These are phyloP conservation scores for Salvia hispanica DNA, from an alignment of 257 asterid genomes.

Conservation along the genomic window DNA sequence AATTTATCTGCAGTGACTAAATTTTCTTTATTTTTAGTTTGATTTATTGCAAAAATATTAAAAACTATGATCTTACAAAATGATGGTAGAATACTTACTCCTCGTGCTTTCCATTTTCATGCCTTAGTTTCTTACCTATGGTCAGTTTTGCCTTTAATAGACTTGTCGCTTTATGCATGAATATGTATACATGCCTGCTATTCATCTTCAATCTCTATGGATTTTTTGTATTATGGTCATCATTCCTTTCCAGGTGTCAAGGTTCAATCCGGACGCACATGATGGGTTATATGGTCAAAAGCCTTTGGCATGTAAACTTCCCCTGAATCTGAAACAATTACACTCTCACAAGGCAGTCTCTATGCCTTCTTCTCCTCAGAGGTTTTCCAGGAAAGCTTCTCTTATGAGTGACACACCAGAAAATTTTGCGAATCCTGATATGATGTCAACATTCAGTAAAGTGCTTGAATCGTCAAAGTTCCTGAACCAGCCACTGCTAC, in stretches of 20 bases:
- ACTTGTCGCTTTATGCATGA: conserved; percentile 35
- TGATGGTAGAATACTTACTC: conserved; percentile 9
- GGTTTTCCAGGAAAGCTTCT: conserved; percentile 47
- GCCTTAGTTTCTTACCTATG: conserved; percentile 1
- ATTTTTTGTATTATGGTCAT: conserved; percentile 13
- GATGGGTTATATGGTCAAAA: conserved; percentile 51
- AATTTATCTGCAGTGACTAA: conserved; percentile 5
- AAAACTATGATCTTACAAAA: conserved; percentile 18
- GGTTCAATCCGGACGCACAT: conserved; percentile 57
- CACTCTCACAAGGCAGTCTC: conserved; percentile 72
- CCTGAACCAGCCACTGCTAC: conserved; percentile 71
- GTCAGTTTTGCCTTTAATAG: conserved; percentile 3
- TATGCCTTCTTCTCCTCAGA: conserved; percentile 87
- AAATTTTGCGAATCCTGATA: conserved; percentile 46
- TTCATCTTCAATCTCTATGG: conserved; percentile 25
- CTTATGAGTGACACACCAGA: conserved; percentile 48
- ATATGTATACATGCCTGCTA: conserved; percentile 30
- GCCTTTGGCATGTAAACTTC: conserved; percentile 44
- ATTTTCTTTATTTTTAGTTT: conserved; percentile 9
- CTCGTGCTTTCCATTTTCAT: neutral
- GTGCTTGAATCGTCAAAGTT: conserved; percentile 75
- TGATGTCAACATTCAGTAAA: conserved; percentile 60
- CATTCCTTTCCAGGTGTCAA: conserved; percentile 56
- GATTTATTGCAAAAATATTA: too few relatives aligned
- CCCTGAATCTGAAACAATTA: conserved; percentile 48